Percentiles rank a stretch among this genome's conserved stretches.
phyloP scores from a whole-genome alignment of 2,329 filamentous ascomycete species.

The Nemania serpens region DNA sequence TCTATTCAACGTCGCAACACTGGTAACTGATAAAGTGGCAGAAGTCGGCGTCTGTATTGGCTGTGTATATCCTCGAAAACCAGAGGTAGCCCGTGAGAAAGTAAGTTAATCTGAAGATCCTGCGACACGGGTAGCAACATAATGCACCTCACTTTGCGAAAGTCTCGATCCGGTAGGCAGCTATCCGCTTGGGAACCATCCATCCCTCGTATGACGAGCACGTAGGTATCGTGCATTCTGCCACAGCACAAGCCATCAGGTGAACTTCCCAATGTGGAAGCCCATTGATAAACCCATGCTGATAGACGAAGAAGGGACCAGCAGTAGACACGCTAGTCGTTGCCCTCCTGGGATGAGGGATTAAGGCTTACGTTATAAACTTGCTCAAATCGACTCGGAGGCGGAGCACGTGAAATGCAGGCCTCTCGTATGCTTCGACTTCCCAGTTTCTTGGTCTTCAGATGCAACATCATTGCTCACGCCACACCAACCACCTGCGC shows the following conservation, averaged over 20 bases:
- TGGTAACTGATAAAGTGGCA: too few species aligned
- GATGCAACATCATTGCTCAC: neutral
- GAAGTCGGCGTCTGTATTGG: neutral
- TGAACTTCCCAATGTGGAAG: neutral
- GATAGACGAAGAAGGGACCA: neutral
- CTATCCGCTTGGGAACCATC: too few species aligned
- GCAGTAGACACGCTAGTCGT: neutral
- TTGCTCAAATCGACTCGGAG: constrained; percentile 16
- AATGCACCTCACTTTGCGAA: too few species aligned
- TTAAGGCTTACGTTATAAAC: constrained; percentile 9
- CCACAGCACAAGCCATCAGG: neutral
- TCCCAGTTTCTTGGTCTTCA: neutral
- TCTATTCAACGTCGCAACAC: too few species aligned
- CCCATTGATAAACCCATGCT: constrained; percentile 1
- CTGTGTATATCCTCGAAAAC: neutral
- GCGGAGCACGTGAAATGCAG: neutral
- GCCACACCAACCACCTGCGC: neutral
- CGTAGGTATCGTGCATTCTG: neutral
- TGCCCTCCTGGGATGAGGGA: neutral
- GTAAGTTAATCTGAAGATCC: too few species aligned
- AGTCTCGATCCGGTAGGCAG: too few species aligned
- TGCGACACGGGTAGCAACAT: too few species aligned
- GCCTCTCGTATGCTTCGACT: neutral
- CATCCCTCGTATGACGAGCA: neutral
- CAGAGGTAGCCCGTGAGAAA: too few species aligned